phyloP scores from a whole-genome alignment of 495 filamentous ascomycete species.

The Penicillium chermesinum region DNA sequence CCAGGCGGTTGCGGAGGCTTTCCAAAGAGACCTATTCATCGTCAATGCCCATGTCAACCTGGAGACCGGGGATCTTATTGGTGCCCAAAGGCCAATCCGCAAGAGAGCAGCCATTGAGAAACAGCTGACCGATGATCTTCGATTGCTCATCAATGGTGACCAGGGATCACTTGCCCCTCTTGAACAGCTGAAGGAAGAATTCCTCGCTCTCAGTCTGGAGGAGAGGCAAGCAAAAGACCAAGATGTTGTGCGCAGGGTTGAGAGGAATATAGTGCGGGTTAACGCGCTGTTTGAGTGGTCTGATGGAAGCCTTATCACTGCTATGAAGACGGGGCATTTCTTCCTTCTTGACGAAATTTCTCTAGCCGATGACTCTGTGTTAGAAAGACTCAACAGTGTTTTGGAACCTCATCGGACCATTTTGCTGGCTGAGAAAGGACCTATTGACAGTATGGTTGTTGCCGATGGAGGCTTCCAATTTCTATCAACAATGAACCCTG shows the following conservation, averaged over 20 bases:
- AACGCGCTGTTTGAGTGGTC: conserved; percentile 95
- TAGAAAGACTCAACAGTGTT: conserved; percentile 97
- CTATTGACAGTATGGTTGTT: conserved; percentile 68
- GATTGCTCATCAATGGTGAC: conserved; percentile 33
- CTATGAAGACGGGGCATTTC: conserved; percentile 84
- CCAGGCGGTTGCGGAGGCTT: conserved; percentile 80
- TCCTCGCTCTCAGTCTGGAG: conserved; percentile 33
- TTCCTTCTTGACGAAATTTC: conserved; percentile 98
- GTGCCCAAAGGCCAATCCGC: conserved; percentile 85
- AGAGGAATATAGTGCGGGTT: conserved; percentile 52
- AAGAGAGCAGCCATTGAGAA: conserved; percentile 69
- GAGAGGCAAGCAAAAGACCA: conserved; percentile 39
- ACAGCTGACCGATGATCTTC: conserved; percentile 59
- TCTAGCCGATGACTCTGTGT: conserved; percentile 92
- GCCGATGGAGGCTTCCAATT: conserved; percentile 88
- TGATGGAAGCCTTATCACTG: conserved; percentile 89
- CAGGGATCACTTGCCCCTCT: conserved; percentile 27
- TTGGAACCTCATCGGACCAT: conserved; percentile 83
- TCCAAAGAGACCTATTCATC: conserved; percentile 69
- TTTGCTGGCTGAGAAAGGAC: conserved; percentile 88
- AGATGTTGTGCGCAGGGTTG: conserved; percentile 51
- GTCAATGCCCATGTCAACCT: conserved; percentile 97
- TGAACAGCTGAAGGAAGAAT: conserved; percentile 46
- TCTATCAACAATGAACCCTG: conserved; percentile 97
- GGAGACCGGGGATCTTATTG: conserved; percentile 95